phyloP scores from a whole-genome alignment of 2,329 filamentous ascomycete species.

The Fragosphaeria purpurea region DNA sequence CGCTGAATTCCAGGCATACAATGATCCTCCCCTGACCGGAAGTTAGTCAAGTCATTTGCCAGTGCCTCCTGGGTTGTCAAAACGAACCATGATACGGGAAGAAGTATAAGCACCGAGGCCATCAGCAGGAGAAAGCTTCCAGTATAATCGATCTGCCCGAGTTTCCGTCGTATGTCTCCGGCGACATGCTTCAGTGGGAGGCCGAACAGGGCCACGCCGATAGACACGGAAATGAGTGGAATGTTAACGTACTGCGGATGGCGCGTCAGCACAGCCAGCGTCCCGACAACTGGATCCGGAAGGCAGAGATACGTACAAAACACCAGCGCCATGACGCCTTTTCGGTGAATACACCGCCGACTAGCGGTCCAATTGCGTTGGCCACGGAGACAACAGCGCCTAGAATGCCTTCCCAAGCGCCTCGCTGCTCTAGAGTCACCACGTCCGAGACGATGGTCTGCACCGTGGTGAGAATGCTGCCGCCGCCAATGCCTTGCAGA shows the following conservation, averaged over 20 bases:
- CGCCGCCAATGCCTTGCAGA: constrained; percentile 9
- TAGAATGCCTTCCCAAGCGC: constrained; percentile 11
- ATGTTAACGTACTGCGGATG: constrained; percentile 10
- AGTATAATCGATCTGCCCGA: constrained; percentile 9
- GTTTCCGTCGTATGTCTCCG: constrained; percentile 6
- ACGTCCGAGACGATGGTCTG: constrained; percentile 11
- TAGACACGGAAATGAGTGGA: constrained; percentile 8
- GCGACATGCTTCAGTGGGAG: constrained; percentile 9
- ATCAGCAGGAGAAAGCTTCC: constrained; percentile 7
- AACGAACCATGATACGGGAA: not conserved
- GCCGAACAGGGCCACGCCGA: constrained; percentile 8
- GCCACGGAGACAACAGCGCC: constrained; percentile 9
- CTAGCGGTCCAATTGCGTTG: constrained; percentile 2
- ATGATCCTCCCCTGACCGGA: constrained; percentile 5
- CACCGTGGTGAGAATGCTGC: constrained; percentile 9
- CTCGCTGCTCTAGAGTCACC: constrained; percentile 10
- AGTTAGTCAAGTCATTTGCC: not conserved
- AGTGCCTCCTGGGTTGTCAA: not conserved
- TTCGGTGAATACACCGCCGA: constrained; percentile 1
- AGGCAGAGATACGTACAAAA: constrained; percentile 2
- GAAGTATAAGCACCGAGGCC: constrained; percentile 3
- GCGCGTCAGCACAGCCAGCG: not conserved
- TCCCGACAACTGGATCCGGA: not conserved
- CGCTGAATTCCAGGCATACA: constrained; percentile 8
- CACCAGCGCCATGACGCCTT: constrained; percentile 8